Base-by-base conservation (phyloP, 106 monocot genomes). In the Hemerocallis citrina region DNA sequence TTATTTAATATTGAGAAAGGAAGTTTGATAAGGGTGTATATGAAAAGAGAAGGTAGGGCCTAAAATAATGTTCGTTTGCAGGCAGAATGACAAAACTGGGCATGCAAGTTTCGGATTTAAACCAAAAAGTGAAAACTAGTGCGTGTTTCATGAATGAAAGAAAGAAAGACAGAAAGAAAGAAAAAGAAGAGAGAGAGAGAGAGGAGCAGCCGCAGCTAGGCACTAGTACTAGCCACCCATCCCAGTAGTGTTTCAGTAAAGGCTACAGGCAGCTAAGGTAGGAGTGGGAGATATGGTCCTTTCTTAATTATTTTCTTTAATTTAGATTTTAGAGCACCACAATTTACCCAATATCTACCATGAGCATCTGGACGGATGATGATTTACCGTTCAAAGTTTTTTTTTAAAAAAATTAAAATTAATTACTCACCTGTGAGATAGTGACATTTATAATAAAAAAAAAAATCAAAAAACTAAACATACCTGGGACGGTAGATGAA, bases 171-270 rank as follows among this genome's bases (percentile, higher is more conserved):
- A 19, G 7, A 19, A 10, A 22, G 7, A 10, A 49, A 49, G 14
- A 44, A 44, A 1, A 3, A 44, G 49, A 17, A 49, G 21, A 49
- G 49, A 49, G 49, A n/a, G n/a, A n/a, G n/a, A n/a, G n/a, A n/a
- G n/a, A n/a, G n/a, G n/a, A n/a, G n/a, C n/a, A n/a, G n/a, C n/a
- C n/a, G n/a, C n/a, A n/a, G n/a, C n/a, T 49, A 49, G 49, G 20
- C 49, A 49, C 49, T 49, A n/a, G n/a, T n/a, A n/a, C n/a, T n/a
- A n/a, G n/a, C n/a, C n/a, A 10, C 49, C 49, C 64, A 45, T 57
- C 73, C 65, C 73, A 65, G 57, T 59, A 37, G 33, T 11, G 58
- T 66, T 66, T 49, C 51, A 73, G 66, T 66, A 59, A 60, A 66
- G 46, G n/a, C n/a, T n/a, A n/a, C n/a, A n/a, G n/a, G n/a, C n/a